Evolutionary conservation across 164 flowering plant genomes (phyloP), one percentile per base, ranked within the genome.

Genomic region (Houttuynia cordata): DNA sequence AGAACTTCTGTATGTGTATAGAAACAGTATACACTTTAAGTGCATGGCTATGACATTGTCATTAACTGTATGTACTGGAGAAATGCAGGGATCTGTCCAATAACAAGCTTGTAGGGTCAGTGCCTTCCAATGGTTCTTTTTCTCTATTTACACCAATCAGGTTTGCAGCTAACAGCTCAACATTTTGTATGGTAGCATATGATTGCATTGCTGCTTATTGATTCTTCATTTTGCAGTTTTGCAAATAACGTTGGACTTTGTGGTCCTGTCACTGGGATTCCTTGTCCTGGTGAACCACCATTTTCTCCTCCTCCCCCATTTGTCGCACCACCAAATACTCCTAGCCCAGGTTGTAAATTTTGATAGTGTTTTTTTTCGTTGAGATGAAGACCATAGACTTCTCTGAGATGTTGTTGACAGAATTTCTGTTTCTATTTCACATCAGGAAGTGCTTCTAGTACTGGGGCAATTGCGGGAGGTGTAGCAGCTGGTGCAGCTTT

Each of bases 281-380:
- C 79, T 42, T 79, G 85, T 69, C 97, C 97, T 10, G 96, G 94
- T 53, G 81, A 93, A 71, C 96, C 97, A 58, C 97, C 97, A 58
- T 87, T 86, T 75, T 83, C 97, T 62, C 97, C 97, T 14, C 96
- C 97, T 37, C 97, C 97, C 52, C 94, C 96, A 24, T 83, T 91
- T 75, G 75, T 88, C 30, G 83, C 90, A 24, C 91, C 88, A 34
- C 83, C 94, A 49, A 75, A 87, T 37, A 65, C 72, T 51, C 59
- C 83, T 57, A 23, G 76, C 23, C 87, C 80, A 73, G 92, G 97
- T 90, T 60, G 68, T 57, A 30, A 8, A 14, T 45, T 64, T 59
- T 3, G 10, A 0, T n/a, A 24, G 59, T 53, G 24, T 6, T 4
- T 10, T n/a, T 53, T 17, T 53, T 53, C 21, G 30, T 13, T 53